A percentile compares a stretch with the other conserved stretches of the same genome.
These are phyloP conservation scores for Pyrus hybrid DNA, from an alignment of 331 rosid genomes.

Conservation along the genomic window DNA sequence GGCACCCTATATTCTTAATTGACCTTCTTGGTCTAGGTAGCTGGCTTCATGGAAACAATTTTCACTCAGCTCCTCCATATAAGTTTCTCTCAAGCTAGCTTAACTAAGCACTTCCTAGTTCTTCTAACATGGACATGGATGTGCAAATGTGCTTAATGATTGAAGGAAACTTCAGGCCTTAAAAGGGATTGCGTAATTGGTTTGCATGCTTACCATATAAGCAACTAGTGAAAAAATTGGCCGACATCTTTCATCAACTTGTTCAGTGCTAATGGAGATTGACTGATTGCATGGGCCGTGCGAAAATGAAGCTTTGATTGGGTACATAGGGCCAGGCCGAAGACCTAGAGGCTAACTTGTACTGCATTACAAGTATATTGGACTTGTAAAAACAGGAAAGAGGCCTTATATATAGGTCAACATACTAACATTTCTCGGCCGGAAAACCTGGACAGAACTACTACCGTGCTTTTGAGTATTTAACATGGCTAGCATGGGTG, in stretches of 20 bases:
- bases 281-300: neutral
- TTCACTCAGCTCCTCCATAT: neutral
- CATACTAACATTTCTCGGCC: too few relatives aligned
- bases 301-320: neutral
- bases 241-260: neutral
- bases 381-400: neutral
- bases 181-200: neutral
- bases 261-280: neutral
- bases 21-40: conserved; percentile 1
- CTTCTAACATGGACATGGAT: neutral
- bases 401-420: too few relatives aligned
- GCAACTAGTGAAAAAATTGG: neutral
- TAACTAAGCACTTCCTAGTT: neutral
- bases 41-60: neutral
- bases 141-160: neutral
- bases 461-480: too few relatives aligned
- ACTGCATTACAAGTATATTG: neutral
- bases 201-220: neutral
- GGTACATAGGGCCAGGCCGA: neutral
- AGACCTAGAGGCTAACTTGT: neutral
- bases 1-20: neutral
- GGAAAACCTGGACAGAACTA: too few relatives aligned
- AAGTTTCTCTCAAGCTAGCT: neutral
- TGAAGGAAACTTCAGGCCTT: neutral
- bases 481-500: too few relatives aligned